Evolutionary conservation across 306 rosid species (phyloP).

Genomic region (Arachis stenosperma): DNA sequence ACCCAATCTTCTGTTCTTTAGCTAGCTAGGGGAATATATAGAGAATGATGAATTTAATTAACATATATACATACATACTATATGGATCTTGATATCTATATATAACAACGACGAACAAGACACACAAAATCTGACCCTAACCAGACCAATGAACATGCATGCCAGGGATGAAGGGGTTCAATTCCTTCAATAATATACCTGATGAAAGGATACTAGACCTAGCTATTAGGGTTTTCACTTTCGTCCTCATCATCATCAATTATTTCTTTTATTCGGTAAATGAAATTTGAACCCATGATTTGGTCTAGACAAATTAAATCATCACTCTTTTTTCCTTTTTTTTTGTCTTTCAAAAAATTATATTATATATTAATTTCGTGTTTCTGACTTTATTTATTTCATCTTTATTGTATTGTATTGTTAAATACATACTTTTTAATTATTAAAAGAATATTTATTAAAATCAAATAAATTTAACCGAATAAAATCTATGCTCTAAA

Average conservation of each 20-base stretch:
- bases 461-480: too few species aligned
- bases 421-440: too few species aligned
- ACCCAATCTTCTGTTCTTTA: conserved; percentile 24
- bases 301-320: too few species aligned
- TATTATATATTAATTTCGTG: too few species aligned
- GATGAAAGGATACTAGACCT: conserved; percentile 37
- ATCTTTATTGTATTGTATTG: too few species aligned
- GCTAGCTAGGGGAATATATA: conserved; percentile 1
- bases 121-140: conserved; percentile 36
- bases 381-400: too few species aligned
- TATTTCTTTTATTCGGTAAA: too few species aligned
- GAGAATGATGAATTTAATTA: background rate
- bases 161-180: background rate
- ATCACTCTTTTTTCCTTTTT: too few species aligned
- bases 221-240: conserved; percentile 15
- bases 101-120: conserved; percentile 7
- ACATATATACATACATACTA: background rate
- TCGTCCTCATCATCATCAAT: conserved; percentile 1
- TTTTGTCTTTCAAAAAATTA: too few species aligned
- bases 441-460: too few species aligned
- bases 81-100: background rate
- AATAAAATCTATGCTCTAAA: too few species aligned
- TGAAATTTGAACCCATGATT: too few species aligned
- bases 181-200: conserved; percentile 15
- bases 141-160: conserved; percentile 27